A percentile compares a stretch with the other conserved stretches of the same genome.
These are phyloP conservation scores for Mycena sanguinolenta DNA, from an alignment of 768 basidiomycete genomes.

Conservation along the genomic window DNA sequence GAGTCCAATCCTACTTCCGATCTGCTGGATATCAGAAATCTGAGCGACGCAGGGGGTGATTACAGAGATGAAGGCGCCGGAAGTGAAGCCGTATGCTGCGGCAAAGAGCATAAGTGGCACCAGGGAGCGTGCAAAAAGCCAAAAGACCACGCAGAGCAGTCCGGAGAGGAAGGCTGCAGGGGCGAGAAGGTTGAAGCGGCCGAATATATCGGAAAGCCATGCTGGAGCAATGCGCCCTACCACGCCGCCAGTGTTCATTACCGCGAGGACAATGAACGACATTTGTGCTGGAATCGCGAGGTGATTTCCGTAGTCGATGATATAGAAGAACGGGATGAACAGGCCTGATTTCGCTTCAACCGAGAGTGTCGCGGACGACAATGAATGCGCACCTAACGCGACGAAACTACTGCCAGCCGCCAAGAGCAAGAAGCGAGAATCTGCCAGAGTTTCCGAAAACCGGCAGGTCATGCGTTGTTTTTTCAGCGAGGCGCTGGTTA, in stretches of 20 bases:
- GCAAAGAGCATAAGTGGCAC: conserved; percentile 64
- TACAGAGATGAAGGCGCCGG: conserved; percentile 77
- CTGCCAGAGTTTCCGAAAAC: conserved; percentile 55
- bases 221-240: conserved; percentile 76
- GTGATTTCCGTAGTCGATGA: conserved; percentile 69
- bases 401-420: conserved; percentile 69
- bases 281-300: conserved; percentile 53
- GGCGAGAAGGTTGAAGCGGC: conserved; percentile 75
- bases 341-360: conserved; percentile 69
- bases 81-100: conserved; percentile 71
- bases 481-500: conserved; percentile 51
- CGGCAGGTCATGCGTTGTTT: conserved; percentile 46
- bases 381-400: conserved; percentile 68
- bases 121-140: conserved; percentile 62
- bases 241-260: conserved; percentile 78
- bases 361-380: too few species aligned
- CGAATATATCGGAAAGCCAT: conserved; percentile 74
- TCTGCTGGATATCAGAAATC: conserved; percentile 69
- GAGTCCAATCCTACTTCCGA: conserved; percentile 76
- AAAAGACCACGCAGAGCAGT: conserved; percentile 67
- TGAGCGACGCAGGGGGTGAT: conserved; percentile 77
- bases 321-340: conserved; percentile 81
- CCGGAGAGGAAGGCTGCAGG: conserved; percentile 76
- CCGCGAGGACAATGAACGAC: conserved; percentile 70
- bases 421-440: conserved; percentile 65